phyloP scores from a whole-genome alignment of 2,329 filamentous ascomycete genomes.

The Verticillium klebahnii region DNA sequence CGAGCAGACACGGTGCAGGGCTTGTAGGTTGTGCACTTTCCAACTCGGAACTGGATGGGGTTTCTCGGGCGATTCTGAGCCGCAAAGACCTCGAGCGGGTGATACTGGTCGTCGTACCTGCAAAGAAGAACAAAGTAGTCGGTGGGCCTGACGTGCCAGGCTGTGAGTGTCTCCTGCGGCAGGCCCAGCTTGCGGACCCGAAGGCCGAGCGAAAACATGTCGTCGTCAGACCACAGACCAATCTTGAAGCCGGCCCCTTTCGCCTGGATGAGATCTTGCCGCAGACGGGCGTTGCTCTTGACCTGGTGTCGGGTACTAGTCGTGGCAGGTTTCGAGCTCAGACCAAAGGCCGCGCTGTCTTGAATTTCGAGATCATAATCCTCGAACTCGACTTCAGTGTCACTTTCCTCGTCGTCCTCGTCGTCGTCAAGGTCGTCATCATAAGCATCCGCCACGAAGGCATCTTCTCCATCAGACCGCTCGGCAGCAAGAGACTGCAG shows the following conservation, averaged over 20 bases:
- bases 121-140: conserved; percentile 75
- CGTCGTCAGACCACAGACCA: conserved; percentile 52
- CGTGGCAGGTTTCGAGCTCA: conserved; percentile 11
- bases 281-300: conserved; percentile 25
- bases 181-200: conserved; percentile 67
- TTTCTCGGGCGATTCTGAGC: conserved; percentile 24
- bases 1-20: conserved; percentile 54
- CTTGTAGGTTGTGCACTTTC: conserved; percentile 68
- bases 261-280: conserved; percentile 53
- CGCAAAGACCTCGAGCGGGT: conserved; percentile 49
- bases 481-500: conserved; percentile 14
- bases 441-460: conserved; percentile 17
- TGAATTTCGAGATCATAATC: conserved; percentile 28
- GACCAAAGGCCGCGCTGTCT: conserved; percentile 21
- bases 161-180: conserved; percentile 67
- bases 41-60: conserved; percentile 55
- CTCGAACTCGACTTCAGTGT: conserved; percentile 20
- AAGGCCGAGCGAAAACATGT: conserved; percentile 62
- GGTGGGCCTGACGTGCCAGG: conserved; percentile 64
- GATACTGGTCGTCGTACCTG: conserved; percentile 59
- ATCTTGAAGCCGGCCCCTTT: conserved; percentile 67
- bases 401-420: conserved; percentile 25
- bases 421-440: conserved; percentile 29
- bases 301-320: conserved; percentile 17
- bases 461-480: conserved; percentile 29